Evolutionary conservation across 108 stramenopile genomes (phyloP).

Genomic region (Discostella stelligeroides): DNA sequence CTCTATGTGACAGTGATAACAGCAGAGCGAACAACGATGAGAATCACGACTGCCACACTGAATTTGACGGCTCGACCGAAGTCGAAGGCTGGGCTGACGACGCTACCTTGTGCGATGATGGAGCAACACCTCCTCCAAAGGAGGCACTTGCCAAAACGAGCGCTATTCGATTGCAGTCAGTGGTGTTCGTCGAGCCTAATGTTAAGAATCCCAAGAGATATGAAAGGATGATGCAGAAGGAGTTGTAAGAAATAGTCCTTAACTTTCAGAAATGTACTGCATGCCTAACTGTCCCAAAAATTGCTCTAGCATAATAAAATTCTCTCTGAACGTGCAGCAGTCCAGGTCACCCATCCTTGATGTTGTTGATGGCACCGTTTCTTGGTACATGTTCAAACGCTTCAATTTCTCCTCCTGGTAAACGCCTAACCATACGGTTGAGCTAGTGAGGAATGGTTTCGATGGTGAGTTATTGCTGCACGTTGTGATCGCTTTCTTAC

Average conservation of each 20-base stretch:
- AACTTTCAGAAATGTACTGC: too few species aligned
- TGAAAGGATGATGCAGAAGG: too few species aligned
- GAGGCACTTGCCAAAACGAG: not conserved
- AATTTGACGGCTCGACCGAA: not conserved
- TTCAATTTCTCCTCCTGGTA: conserved; percentile 21
- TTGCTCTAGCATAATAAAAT: too few species aligned
- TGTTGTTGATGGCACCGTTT: conserved; percentile 20
- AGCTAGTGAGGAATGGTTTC: too few species aligned
- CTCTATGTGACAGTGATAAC: not conserved
- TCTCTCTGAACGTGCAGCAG: not conserved
- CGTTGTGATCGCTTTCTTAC: too few species aligned
- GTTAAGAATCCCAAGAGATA: too few species aligned
- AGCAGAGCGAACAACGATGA: not conserved
- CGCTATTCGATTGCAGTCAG: not conserved
- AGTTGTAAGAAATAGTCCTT: too few species aligned
- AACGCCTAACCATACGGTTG: too few species aligned
- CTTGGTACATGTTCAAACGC: conserved; percentile 35
- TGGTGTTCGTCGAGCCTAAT: not conserved
- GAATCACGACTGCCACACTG: not conserved
- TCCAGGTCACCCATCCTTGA: conserved; percentile 20
- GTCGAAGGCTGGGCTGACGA: not conserved
- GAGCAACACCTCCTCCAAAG: not conserved
- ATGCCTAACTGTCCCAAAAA: too few species aligned
- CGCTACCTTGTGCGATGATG: not conserved
- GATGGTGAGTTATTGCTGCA: not conserved